Evolutionary conservation across 2,329 filamentous ascomycete species (phyloP), one percentile per base, ranked within the genome.

Genomic region (Myriangium duriaei): DNA sequence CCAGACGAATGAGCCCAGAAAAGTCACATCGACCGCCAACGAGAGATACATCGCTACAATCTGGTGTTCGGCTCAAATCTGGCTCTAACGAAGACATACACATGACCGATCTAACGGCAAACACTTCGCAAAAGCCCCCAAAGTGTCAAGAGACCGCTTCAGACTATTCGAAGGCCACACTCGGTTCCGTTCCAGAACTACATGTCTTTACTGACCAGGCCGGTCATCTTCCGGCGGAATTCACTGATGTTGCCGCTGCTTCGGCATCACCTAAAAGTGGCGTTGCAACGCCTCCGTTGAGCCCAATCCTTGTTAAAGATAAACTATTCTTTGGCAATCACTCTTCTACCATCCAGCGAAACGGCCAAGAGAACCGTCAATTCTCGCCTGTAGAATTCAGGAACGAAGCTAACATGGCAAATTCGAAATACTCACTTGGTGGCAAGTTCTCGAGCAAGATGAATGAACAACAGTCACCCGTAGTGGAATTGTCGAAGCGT

Each of bases 381-480:
- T 76, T 73, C 45, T 57, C 63, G 28, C 66, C 71, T 0, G 56
- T 76, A 5, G 47, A 53, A 6, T 76, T 76, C 49, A 64, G 21
- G n/a, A n/a, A 26, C 21, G 21, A 62, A 44, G 12, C 30, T 57
- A 59, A 24, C 64, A 61, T 35, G 50, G 72, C 39, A 56, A 58
- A 28, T 47, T 60, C 65, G 14, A 75, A 73, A 47, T 76, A 76
- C 52, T 58, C 61, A 29, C 42, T 57, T 32, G 53, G 60, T 19
- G 68, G 68, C 6, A 65, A 63, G 33, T 72, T 60, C 31, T 50
- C 48, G 29, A 49, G 51, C 11, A 33, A 49, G 9, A 11, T 37
- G 11, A 36, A 10, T 17, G 26, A 34, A 7, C n/a, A n/a, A n/a
- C 26, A 26, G 28, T 15, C 21, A 11, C 19, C 33, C 18, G 24